Percentiles rank a stretch among this genome's conserved stretches.
Evolutionary conservation across 2,329 filamentous ascomycete genomes (phyloP).

Genomic region (Pseudocercospora crystallina): DNA sequence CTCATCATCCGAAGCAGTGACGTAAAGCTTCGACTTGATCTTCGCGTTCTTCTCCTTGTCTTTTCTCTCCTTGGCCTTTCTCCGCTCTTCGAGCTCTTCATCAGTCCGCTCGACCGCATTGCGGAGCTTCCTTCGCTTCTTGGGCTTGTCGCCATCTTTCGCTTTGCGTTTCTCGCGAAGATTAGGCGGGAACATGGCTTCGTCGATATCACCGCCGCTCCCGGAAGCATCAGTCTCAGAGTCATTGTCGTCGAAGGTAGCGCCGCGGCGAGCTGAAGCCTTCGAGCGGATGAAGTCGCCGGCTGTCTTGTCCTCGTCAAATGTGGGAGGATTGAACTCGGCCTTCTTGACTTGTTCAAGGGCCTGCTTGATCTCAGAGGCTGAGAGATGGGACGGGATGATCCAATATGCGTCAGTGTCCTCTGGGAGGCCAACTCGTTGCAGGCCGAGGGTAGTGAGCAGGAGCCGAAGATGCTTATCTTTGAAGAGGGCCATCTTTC

Average conservation of each 20-base stretch:
- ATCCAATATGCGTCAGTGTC: conserved; percentile 76
- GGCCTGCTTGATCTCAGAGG: conserved; percentile 65
- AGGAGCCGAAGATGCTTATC: conserved; percentile 85
- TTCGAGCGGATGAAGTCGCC: conserved; percentile 79
- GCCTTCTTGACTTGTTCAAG: conserved; percentile 73
- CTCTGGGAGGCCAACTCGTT: conserved; percentile 66
- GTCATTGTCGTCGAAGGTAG: conserved; percentile 59
- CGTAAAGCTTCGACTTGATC: conserved; percentile 81
- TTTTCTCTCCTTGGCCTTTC: conserved; percentile 61
- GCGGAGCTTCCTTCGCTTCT: conserved; percentile 57
- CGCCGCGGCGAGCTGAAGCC: conserved; percentile 48
- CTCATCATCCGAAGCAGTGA: conserved; percentile 84
- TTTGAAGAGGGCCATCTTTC: conserved; percentile 77
- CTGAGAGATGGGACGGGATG: conserved; percentile 65
- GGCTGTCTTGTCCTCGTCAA: conserved; percentile 72
- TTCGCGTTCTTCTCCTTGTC: conserved; percentile 74
- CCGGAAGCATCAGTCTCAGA: conserved; percentile 47
- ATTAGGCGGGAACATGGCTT: conserved; percentile 33
- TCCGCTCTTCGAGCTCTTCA: conserved; percentile 59
- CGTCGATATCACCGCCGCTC: conserved; percentile 25
- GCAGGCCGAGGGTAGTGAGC: conserved; percentile 72
- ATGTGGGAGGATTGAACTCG: conserved; percentile 74
- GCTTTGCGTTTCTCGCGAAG: conserved; percentile 28
- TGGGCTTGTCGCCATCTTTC: conserved; percentile 36
- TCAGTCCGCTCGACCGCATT: conserved; percentile 61